Evolutionary conservation across 2,329 filamentous ascomycete species (phyloP).

Genomic region (Talaromyces sp.): DNA sequence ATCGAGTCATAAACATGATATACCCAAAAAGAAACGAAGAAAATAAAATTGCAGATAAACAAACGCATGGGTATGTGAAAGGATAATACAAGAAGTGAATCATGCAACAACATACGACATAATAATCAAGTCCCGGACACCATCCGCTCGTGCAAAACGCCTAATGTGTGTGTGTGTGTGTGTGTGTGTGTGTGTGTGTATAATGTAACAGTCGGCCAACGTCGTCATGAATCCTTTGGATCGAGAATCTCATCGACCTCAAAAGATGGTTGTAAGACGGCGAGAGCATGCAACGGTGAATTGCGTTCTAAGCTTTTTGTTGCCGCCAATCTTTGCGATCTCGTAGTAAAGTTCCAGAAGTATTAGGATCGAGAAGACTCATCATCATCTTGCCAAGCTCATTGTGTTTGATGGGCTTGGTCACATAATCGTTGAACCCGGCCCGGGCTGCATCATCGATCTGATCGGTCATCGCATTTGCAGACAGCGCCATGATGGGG

Average conservation of each 20-base stretch:
- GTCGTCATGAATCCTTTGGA: not conserved
- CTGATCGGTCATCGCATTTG: constrained; percentile 51
- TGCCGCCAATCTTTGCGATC: constrained; percentile 31
- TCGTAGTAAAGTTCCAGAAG: constrained; percentile 42
- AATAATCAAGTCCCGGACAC: constrained; percentile 7
- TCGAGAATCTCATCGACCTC: not conserved
- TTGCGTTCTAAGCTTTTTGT: not conserved
- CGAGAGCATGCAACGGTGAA: not conserved
- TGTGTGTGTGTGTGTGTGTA: not conserved
- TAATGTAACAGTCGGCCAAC: constrained; percentile 10
- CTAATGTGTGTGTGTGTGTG: constrained; percentile 4
- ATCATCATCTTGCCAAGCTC: constrained; percentile 51
- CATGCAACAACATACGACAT: constrained; percentile 7
- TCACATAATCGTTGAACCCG: constrained; percentile 51
- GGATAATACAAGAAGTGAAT: constrained; percentile 12
- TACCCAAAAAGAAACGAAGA: not conserved
- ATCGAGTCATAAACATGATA: not conserved
- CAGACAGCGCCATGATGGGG: constrained; percentile 50
- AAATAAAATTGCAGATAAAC: not conserved
- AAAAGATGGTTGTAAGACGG: not conserved
- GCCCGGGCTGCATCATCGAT: constrained; percentile 46
- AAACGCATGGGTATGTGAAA: constrained; percentile 15
- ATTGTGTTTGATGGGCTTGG: constrained; percentile 50
- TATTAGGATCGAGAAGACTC: constrained; percentile 43
- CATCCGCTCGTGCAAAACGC: constrained; percentile 15